Evolutionary conservation across 192 early-diverging fungal genomes (phyloP), one percentile per base, ranked within the genome.

Genomic region (Umbelopsis isabellina): DNA sequence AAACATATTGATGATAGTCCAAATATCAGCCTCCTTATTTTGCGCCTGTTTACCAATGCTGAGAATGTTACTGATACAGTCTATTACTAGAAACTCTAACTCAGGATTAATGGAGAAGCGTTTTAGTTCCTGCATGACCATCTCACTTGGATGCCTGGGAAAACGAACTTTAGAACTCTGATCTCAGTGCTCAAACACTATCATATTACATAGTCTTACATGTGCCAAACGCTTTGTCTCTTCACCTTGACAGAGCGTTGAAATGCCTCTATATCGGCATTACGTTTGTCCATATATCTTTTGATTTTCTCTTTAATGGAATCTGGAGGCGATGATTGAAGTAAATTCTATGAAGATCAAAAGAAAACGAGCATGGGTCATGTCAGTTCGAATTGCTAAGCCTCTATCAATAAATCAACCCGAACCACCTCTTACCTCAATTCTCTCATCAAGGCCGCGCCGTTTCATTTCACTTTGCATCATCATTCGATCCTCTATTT

Each of bases 1-100:
- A 49, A 87, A 85, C 21, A 76, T 71, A 45, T 76, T 73, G 3
- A 85, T 70, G 16, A 87, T 76, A 13, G 81, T 82, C 84, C 84
- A 87, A 3, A 82, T 69, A 75, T 87, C 84, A 25, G 49, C 16
- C 37, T 68, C 37, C 47, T 72, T 78, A 6, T 72, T 49, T 35
- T 69, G 33, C 13, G 22, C 27, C 1, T 65, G 33, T 30, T 70
- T 66, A 2, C 67, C 67, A 13, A 72, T 11, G 4, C 51, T 70
- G 25, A 78, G 51, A 0, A 72, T 49, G n/a, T 73, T 68, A 27
- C 50, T 55, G 21, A 78, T 52, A 49, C 68, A 73, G 27, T 78
- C 76, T 37, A 78, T 72, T 2, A 73, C 72, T 18, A 70, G 37
- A 66, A 73, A 78, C 44, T 78, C 72, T 2, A 78, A 41, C n/a